Base-by-base conservation (phyloP, 768 basidiomycete genomes). In the Rhodotorula sphaerocarpa region DNA sequence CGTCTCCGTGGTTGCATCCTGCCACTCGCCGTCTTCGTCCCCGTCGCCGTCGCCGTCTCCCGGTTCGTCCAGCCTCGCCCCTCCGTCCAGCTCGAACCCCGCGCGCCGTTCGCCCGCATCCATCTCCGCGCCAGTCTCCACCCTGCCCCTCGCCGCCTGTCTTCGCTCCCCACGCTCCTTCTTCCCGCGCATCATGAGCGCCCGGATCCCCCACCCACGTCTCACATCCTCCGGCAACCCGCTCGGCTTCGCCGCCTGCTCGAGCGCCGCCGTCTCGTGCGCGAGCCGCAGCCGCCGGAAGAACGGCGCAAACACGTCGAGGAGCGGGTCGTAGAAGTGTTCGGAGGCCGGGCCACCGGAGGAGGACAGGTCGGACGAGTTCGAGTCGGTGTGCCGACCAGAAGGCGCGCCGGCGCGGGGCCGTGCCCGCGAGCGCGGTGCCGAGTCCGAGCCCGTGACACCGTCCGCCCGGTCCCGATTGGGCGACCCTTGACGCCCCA, bases 151-250 rank as follows among this genome's bases (percentile, higher is more conserved):
- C 11, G 43, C 47, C 2, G 63, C 67, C 47, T 55, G 55, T 2
- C 67, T n/a, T 16, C 67, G 31, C 44, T 69, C 63, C 1, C 63
- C 67, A 6, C 67, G 20, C 59, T 69, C 67, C 57, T 57, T 61
- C 56, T 51, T 44, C 12, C 65, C 60, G 5, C 54, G 42, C 57
- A 65, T 55, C 67, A 61, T 65, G 2, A 69, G 36, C 20, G 63
- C 67, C 1, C 57, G 16, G 21, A 69, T 69, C 2, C 67, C 67
- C 59, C 59, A 69, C 12, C 63, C 60, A 7, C 63, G 21, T 7
- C 59, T n/a, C 3, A 65, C 63, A n/a, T 69, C 63, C 25, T 69
- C 67, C 2, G 67, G 63, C 28, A 69, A 18, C 0, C 63, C 63
- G 2, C 59, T 54, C 2, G 67, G 67, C 14, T 64, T 60, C 23